Evolutionary conservation across 2,329 filamentous ascomycete genomes (phyloP).

Genomic region (Madurella fahalii): DNA sequence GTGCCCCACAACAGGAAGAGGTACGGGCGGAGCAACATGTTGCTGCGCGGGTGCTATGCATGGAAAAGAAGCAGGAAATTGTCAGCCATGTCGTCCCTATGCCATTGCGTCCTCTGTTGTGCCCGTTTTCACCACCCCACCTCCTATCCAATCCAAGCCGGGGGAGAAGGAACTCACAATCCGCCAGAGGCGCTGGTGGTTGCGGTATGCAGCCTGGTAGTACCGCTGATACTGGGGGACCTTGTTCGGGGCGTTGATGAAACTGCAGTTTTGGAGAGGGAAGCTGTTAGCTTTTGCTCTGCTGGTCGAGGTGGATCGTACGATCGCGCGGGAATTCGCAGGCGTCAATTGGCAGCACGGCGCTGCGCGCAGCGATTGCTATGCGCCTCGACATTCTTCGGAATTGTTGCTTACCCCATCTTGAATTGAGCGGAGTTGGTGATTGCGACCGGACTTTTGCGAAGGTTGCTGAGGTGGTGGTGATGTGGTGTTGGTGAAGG

Average conservation of each 20-base stretch:
- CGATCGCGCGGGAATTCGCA: slow-evolving; percentile 6
- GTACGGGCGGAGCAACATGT: slow-evolving; percentile 64
- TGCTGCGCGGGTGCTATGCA: slow-evolving; percentile 60
- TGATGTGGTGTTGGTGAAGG: slow-evolving; percentile 8
- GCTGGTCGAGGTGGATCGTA: slow-evolving; percentile 16
- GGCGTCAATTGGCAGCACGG: background rate
- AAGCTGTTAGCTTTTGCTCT: slow-evolving; percentile 28
- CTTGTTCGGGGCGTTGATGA: slow-evolving; percentile 70
- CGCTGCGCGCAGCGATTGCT: too few relatives aligned
- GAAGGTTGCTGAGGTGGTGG: slow-evolving; percentile 7
- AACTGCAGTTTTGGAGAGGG: slow-evolving; percentile 32
- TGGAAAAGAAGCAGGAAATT: slow-evolving; percentile 16
- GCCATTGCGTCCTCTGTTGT: background rate
- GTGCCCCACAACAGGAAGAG: slow-evolving; percentile 59
- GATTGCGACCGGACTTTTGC: background rate
- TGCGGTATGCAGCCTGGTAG: slow-evolving; percentile 70
- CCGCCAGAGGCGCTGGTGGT: slow-evolving; percentile 67
- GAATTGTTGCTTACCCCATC: slow-evolving; percentile 18
- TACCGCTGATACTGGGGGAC: slow-evolving; percentile 70
- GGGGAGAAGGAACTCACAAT: slow-evolving; percentile 60
- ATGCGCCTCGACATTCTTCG: background rate
- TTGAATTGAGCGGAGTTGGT: slow-evolving; percentile 12
- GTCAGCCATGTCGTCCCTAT: slow-evolving; percentile 19
- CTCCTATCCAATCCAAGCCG: slow-evolving; percentile 2
- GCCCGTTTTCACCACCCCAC: background rate